phyloP scores from a whole-genome alignment of 2,329 filamentous ascomycete species.

The Penicillium freii region DNA sequence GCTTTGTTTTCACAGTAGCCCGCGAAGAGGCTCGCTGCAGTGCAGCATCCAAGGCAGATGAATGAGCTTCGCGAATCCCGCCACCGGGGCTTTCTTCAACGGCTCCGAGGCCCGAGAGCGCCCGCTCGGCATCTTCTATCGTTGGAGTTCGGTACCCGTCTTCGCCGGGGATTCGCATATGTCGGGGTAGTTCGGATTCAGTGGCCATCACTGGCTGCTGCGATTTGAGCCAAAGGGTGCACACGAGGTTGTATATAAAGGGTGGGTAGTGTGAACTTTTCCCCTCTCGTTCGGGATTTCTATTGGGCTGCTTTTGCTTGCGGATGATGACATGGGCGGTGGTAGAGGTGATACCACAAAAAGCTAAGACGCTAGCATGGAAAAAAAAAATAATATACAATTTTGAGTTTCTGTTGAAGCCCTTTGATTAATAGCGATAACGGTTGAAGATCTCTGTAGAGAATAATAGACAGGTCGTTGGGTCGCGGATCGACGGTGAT shows the following conservation, averaged over 20 bases:
- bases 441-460: background rate
- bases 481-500: background rate
- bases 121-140: slow-evolving; percentile 43
- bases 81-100: slow-evolving; percentile 12
- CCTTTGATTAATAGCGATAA: background rate
- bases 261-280: no score
- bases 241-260: background rate
- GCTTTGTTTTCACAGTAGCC: slow-evolving; percentile 11
- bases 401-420: background rate
- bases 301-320: background rate
- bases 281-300: background rate
- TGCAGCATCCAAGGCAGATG: slow-evolving; percentile 29
- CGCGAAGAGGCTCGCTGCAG: slow-evolving; percentile 24
- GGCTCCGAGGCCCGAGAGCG: slow-evolving; percentile 13
- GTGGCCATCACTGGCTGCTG: slow-evolving; percentile 18
- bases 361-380: background rate
- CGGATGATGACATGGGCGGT: background rate
- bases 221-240: no score
- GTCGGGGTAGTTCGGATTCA: slow-evolving; percentile 28
- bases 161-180: slow-evolving; percentile 40
- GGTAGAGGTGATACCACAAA: background rate
- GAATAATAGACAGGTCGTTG: background rate
- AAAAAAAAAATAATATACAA: background rate
- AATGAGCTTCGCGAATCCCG: slow-evolving; percentile 26
- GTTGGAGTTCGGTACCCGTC: slow-evolving; percentile 48